phyloP scores from a whole-genome alignment of 2,329 filamentous ascomycete genomes.

The Colletotrichum sp. region DNA sequence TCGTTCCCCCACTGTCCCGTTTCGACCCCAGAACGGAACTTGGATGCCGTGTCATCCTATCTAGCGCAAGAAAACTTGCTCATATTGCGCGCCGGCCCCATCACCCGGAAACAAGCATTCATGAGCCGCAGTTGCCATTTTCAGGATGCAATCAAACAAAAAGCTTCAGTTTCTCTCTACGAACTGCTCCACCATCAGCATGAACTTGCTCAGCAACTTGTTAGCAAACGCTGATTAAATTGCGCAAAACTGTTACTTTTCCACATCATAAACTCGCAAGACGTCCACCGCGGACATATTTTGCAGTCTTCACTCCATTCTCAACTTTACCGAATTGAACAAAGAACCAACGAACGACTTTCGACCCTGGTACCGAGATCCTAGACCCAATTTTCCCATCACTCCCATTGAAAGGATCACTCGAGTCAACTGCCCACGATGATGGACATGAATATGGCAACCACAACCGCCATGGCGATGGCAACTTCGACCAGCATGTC shows the following conservation, averaged over 20 bases:
- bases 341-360: not conserved
- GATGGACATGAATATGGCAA: conserved; percentile 16
- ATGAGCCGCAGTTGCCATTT: not conserved
- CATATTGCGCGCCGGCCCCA: not conserved
- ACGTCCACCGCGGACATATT: not conserved
- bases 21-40: not conserved
- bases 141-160: not conserved
- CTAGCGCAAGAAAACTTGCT: conserved; percentile 5
- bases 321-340: not conserved
- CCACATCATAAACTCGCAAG: not conserved
- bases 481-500: not conserved
- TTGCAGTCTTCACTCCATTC: not conserved
- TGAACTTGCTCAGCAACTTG: not conserved
- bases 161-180: not conserved
- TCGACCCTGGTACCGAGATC: not conserved
- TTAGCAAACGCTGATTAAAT: not conserved
- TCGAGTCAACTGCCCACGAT: not conserved
- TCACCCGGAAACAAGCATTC: not conserved
- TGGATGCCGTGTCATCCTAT: not conserved
- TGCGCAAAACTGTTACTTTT: not conserved
- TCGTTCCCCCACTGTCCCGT: not conserved
- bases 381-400: not conserved
- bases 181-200: not conserved
- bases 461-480: conserved; percentile 11
- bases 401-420: not conserved